phyloP scores from a whole-genome alignment of 176 grass and related monocot species.

The Bolboschoenus planiculmis region DNA sequence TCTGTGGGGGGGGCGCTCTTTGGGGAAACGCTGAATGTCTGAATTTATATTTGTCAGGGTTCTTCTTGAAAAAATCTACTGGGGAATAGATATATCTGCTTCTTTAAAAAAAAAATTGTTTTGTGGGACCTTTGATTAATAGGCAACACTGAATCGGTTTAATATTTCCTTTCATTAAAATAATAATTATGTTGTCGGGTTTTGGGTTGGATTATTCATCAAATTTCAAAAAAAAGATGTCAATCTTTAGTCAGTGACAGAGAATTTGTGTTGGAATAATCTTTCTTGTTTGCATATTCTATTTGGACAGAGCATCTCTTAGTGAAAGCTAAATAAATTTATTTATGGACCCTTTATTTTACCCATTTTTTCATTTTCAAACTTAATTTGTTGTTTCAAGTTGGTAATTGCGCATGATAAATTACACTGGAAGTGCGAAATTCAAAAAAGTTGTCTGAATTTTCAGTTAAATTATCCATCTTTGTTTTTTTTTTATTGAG shows the following conservation, averaged over 20 bases:
- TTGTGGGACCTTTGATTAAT: neutral
- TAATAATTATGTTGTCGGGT: neutral
- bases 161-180: neutral
- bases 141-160: neutral
- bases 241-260: neutral
- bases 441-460: neutral
- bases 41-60: neutral
- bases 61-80: neutral
- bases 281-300: neutral
- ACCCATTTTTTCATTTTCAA: neutral
- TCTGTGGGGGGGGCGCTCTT: neutral
- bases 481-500: neutral
- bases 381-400: neutral
- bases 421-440: neutral
- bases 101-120: neutral
- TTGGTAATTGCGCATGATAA: neutral
- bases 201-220: neutral
- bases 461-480: neutral
- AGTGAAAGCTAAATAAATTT: neutral
- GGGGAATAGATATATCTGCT: neutral
- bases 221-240: neutral
- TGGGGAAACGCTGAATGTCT: neutral
- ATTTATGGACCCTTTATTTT: neutral
- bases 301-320: neutral
- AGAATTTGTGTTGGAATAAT: neutral